These are phyloP conservation scores for Globisporangium ultimum DNA, from an alignment of 352 stramenopile genomes.

Conservation along the genomic window DNA sequence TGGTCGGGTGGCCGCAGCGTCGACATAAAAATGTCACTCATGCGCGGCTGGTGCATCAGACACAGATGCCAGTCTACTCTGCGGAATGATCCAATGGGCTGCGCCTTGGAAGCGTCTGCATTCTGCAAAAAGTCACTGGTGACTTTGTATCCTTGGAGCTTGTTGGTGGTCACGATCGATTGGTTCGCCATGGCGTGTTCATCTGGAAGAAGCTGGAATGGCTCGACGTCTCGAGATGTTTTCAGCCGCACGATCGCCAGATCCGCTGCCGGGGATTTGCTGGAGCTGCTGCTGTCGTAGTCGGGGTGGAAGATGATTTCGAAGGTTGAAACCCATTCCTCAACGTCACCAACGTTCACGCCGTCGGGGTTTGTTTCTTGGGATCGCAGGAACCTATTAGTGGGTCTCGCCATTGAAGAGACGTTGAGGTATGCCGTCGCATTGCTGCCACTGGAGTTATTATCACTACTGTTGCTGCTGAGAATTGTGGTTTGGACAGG, in stretches of 20 bases:
- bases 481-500: too few species aligned
- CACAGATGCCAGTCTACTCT: constrained; percentile 23
- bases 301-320: constrained; percentile 19
- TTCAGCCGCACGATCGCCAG: constrained; percentile 22
- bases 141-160: constrained; percentile 14
- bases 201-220: constrained; percentile 22
- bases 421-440: too few species aligned
- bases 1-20: constrained; percentile 5
- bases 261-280: constrained; percentile 11
- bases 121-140: constrained; percentile 12
- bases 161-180: constrained; percentile 9
- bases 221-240: constrained; percentile 8
- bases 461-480: too few species aligned
- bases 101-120: constrained; percentile 8
- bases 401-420: too few species aligned
- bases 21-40: neutral
- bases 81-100: constrained; percentile 9
- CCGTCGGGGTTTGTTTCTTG: neutral
- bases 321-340: constrained; percentile 17
- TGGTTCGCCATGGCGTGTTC: constrained; percentile 4
- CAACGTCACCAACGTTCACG: constrained; percentile 21
- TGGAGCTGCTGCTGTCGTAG: constrained; percentile 7
- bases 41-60: neutral
- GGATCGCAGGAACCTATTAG: neutral
- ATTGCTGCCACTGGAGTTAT: too few species aligned